phyloP scores from a whole-genome alignment of 257 asterid genomes.

The Jacaranda copaia region DNA sequence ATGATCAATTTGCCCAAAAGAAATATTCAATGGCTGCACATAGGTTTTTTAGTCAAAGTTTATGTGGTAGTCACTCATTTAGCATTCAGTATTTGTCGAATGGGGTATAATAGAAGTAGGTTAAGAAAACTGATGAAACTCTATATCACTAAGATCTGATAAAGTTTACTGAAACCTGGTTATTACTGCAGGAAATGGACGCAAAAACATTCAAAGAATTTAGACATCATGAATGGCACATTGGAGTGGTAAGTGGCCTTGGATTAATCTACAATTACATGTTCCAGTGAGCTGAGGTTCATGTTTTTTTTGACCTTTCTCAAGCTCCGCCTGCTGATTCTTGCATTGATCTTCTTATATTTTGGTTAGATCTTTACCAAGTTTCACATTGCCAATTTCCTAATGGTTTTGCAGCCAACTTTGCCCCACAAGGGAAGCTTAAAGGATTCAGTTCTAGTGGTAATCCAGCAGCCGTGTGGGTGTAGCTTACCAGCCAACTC shows the following conservation, averaged over 20 bases:
- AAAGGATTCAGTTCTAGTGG: conserved; percentile 67
- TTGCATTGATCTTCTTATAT: not conserved
- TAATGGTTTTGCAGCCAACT: conserved; percentile 61
- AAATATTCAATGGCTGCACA: too few relatives aligned
- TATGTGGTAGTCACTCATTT: too few relatives aligned
- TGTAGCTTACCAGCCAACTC: conserved; percentile 37
- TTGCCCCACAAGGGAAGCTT: conserved; percentile 50
- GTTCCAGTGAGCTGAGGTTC: not conserved
- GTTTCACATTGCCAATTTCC: not conserved
- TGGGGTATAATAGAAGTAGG: not conserved
- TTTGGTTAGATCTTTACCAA: conserved; percentile 4
- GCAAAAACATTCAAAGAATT: conserved; percentile 74
- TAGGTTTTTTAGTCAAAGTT: too few relatives aligned
- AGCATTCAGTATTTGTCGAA: too few relatives aligned
- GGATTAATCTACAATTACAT: not conserved
- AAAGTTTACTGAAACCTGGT: not conserved
- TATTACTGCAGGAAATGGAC: conserved; percentile 78
- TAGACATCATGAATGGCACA: conserved; percentile 78
- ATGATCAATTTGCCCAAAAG: too few relatives aligned
- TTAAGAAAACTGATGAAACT: not conserved
- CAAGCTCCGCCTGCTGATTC: too few relatives aligned
- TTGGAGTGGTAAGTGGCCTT: conserved; percentile 73
- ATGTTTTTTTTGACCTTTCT: not conserved
- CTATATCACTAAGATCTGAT: not conserved
- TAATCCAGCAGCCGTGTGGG: conserved; percentile 75